Evolutionary conservation across 2,329 filamentous ascomycete genomes (phyloP), one percentile per base, ranked within the genome.

Genomic region (Pyrenophora seminiperda): DNA sequence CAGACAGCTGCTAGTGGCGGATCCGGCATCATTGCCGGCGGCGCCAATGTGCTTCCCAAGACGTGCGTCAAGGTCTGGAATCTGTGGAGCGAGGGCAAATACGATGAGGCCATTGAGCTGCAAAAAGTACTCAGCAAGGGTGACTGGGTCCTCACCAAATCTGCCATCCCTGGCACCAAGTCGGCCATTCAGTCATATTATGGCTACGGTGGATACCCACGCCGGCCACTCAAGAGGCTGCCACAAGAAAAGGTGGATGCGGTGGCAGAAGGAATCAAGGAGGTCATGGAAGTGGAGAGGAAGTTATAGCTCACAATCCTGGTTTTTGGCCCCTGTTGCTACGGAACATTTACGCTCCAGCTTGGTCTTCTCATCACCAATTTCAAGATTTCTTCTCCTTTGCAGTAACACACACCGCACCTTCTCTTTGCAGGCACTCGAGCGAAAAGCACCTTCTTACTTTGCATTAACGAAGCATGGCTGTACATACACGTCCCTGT

Each of bases 141-240:
- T 24, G 90, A 95, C 73, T 95, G 90, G 90, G 85, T 87, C 34
- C 77, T 93, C 46, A 94, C 90, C 54, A 91, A 91, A 76, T 81
- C 87, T 0, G 89, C 89, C 37, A 91, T 94, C 63, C 87, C 90
- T 1, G 90, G 89, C n/a, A 94, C 91, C 17, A 95, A 95, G 80
- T 84, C 83, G 59, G 89, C 88, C 9, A 86, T 95, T 62, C 85
- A 94, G 77, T 84, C 79, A 59, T 91, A 91, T 73, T 91, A 84
- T 68, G 90, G 90, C 40, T 95, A 95, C 70, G 90, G 90, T 20
- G 89, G 88, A 3, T 84, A 85, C 70, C 89, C 90, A 4, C 82
- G 91, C 53, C 79, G 82, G 63, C 90, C 90, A 43, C 79, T 92
- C 59, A 86, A 86, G 79, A 80, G 84, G 53, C 73, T 90, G 41